phyloP scores from a whole-genome alignment of 140 eudicot genomes.

The Cichorium intybus region DNA sequence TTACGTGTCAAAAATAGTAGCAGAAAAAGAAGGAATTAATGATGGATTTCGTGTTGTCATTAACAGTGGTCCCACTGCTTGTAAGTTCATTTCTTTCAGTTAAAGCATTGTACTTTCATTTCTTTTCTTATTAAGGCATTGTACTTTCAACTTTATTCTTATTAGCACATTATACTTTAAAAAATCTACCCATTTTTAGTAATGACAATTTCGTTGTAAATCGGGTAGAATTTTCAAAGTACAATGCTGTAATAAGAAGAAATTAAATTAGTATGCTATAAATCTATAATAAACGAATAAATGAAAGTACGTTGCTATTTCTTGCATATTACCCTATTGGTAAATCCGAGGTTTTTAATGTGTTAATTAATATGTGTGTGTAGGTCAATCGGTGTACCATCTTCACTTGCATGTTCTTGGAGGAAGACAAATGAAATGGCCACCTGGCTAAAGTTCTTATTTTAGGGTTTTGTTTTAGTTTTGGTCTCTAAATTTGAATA shows the following conservation, averaged over 20 bases:
- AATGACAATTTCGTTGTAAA: no score
- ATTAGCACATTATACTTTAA: neutral
- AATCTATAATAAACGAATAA: no score
- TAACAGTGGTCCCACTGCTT: conserved; percentile 80
- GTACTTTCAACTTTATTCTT: neutral
- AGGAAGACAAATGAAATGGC: conserved; percentile 97
- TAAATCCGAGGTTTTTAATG: neutral
- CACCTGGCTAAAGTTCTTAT: conserved; percentile 85
- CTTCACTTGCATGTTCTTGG: conserved; percentile 92
- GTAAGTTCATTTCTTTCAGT: conserved; percentile 36
- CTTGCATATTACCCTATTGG: neutral
- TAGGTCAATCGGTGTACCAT: conserved; percentile 97
- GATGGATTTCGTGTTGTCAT: conserved; percentile 98
- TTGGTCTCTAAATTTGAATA: no score
- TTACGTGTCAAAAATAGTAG: conserved; percentile 77
- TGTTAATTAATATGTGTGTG: conserved; percentile 1
- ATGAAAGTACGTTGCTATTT: neutral
- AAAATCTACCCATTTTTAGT: neutral
- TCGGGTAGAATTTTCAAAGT: neutral
- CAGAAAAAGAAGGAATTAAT: conserved; percentile 84
- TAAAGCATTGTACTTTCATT: neutral
- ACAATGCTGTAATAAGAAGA: neutral
- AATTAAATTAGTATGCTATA: no score
- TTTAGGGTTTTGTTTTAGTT: no score
- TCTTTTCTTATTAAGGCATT: neutral